Evolutionary conservation across 768 basidiomycete genomes (phyloP).

Genomic region (Rhizopogon roseolus): DNA sequence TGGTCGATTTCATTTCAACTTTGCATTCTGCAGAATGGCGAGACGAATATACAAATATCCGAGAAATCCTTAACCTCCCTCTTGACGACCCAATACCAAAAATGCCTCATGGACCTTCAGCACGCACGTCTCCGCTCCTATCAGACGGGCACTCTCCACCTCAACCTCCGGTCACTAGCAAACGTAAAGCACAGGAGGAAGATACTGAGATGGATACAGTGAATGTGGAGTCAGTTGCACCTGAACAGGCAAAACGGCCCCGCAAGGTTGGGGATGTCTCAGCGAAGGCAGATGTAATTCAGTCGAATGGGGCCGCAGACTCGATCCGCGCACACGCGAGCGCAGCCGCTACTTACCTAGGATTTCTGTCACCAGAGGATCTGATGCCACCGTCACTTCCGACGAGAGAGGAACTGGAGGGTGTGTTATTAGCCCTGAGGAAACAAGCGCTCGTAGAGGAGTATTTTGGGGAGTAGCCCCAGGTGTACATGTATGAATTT

Average conservation of each 20-base stretch:
- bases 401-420: constrained; percentile 73
- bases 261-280: neutral
- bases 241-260: neutral
- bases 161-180: neutral
- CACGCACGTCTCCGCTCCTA: constrained; percentile 16
- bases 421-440: constrained; percentile 64
- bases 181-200: neutral
- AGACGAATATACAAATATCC: constrained; percentile 52
- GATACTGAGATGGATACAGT: neutral
- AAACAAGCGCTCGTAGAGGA: constrained; percentile 84
- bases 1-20: neutral
- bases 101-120: constrained; percentile 34
- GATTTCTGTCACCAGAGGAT: constrained; percentile 69
- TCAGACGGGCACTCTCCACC: constrained; percentile 6
- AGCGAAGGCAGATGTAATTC: neutral
- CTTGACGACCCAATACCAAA: constrained; percentile 46
- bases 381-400: constrained; percentile 76
- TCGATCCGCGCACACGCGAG: constrained; percentile 34
- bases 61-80: constrained; percentile 47
- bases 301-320: constrained; percentile 11
- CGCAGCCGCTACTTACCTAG: constrained; percentile 64
- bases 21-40: constrained; percentile 50
- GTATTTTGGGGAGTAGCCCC: constrained; percentile 45
- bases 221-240: neutral
- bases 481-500: neutral